Conservation (phyloP, 768 basidiomycete genomes). For the Tricholoma flavovirens region DNA sequence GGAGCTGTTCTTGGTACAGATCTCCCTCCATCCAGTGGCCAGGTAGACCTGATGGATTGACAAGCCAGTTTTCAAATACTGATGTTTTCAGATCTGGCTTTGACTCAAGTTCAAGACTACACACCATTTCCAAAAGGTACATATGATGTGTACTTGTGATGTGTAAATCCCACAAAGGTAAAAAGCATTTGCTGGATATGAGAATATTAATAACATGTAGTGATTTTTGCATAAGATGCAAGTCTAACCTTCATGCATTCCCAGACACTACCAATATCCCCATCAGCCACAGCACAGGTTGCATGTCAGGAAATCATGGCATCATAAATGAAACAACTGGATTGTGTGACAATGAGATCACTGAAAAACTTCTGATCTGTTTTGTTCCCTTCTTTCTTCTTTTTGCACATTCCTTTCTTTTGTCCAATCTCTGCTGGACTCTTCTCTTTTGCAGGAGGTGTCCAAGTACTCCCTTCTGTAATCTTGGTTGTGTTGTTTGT, state of each 20-base stretch:
- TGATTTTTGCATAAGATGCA: not conserved
- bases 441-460: not conserved
- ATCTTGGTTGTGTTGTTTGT: not conserved
- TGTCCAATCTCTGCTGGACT: not conserved
- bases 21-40: conserved; percentile 22
- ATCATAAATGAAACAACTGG: conserved; percentile 21
- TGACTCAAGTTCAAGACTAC: conserved; percentile 25
- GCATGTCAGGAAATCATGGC: conserved; percentile 21
- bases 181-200: conserved; percentile 21
- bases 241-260: conserved; percentile 23
- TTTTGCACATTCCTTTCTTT: not conserved
- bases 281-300: conserved; percentile 21
- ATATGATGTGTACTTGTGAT: conserved; percentile 27
- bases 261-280: conserved; percentile 32
- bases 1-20: conserved; percentile 29
- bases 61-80: conserved; percentile 21
- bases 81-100: conserved; percentile 13
- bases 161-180: conserved; percentile 27
- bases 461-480: not conserved
- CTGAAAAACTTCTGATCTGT: conserved; percentile 2
- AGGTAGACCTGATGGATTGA: conserved; percentile 22
- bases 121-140: conserved; percentile 27
- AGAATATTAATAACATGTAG: no score
- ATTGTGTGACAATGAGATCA: conserved; percentile 21
- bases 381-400: no score